These are phyloP conservation scores for Acanthamoeba divionensis DNA, from an alignment of 208 protist species.

Conservation along the genomic window DNA sequence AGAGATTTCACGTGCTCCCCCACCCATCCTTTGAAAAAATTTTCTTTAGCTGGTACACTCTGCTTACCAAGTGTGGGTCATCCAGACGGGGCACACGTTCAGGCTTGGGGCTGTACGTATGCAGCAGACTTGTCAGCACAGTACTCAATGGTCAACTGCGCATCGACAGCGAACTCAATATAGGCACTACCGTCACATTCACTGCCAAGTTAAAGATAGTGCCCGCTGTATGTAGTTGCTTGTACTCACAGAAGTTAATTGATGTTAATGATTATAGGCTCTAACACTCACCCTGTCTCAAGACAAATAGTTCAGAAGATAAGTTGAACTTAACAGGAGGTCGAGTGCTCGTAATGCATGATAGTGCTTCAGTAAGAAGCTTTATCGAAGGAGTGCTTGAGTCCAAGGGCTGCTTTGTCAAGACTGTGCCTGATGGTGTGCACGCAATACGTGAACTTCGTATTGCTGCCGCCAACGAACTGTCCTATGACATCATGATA, in stretches of 20 bases:
- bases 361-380: neutral
- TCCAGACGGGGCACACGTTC: neutral
- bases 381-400: neutral
- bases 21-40: neutral
- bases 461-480: neutral
- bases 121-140: neutral
- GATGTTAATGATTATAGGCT: neutral
- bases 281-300: neutral
- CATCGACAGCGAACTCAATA: neutral
- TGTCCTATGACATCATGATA: neutral
- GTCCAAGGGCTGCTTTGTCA: neutral
- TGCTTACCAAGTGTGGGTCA: neutral
- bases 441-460: neutral
- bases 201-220: neutral
- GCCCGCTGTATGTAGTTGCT: neutral
- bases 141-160: neutral
- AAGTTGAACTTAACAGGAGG: neutral
- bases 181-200: neutral
- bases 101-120: neutral
- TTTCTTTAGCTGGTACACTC: neutral
- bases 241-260: neutral
- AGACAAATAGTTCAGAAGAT: neutral
- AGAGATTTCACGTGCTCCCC: neutral
- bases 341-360: neutral
- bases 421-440: neutral